These are phyloP conservation scores for Chytriomyces confervae DNA, from an alignment of 192 early-diverging fungal genomes.

Conservation along the genomic window DNA sequence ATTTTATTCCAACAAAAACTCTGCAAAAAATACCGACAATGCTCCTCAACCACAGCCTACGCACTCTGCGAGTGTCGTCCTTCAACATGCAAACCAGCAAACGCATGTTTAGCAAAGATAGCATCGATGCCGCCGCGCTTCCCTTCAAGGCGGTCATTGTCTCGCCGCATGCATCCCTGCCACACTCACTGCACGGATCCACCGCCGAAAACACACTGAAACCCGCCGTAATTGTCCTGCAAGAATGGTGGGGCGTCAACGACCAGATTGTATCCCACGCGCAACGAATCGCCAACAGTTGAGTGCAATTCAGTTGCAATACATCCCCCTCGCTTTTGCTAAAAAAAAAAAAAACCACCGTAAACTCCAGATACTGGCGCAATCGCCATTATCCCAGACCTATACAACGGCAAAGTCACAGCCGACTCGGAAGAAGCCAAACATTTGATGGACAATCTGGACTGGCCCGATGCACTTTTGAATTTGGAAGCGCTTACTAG, in stretches of 20 bases:
- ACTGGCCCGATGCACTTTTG: constrained; percentile 47
- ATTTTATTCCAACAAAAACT: no score
- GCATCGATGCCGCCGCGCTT: no score
- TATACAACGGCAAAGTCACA: constrained; percentile 58
- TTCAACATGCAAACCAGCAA: no score
- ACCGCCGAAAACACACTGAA: constrained; percentile 7
- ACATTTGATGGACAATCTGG: constrained; percentile 56
- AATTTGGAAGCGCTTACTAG: neutral
- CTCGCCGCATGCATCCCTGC: no score
- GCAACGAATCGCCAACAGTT: constrained; percentile 51
- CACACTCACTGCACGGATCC: constrained; percentile 25
- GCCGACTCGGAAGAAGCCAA: constrained; percentile 56
- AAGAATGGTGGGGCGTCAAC: constrained; percentile 56
- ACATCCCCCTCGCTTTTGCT: neutral
- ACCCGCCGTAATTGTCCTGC: constrained; percentile 39
- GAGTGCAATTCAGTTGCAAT: neutral
- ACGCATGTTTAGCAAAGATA: no score
- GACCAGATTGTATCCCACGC: constrained; percentile 50
- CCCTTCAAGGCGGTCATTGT: no score
- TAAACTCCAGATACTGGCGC: constrained; percentile 36
- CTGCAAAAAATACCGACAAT: no score
- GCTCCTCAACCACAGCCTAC: no score
- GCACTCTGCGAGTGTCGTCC: no score
- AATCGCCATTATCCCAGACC: constrained; percentile 49
- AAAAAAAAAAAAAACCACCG: no score